These are phyloP conservation scores for Globisporangium canariense DNA, from an alignment of 352 stramenopile genomes.

Conservation along the genomic window DNA sequence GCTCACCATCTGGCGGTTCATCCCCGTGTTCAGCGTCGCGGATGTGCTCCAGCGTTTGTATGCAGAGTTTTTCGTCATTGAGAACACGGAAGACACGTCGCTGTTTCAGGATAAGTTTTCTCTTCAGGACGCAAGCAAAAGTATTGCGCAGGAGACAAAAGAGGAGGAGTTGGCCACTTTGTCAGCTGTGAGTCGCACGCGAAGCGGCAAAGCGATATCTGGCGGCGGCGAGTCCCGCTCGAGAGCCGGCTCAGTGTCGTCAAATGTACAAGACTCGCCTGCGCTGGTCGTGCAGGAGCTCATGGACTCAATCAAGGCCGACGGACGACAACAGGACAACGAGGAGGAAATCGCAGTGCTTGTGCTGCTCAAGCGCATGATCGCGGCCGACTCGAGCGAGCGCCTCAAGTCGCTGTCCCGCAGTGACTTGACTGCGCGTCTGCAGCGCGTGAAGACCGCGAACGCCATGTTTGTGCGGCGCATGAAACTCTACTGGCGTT, in stretches of 20 bases:
- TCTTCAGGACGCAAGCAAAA: constrained; percentile 12
- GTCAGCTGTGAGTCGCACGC: constrained; percentile 16
- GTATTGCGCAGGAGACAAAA: constrained; percentile 5
- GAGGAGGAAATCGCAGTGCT: constrained; percentile 66
- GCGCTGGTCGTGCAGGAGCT: constrained; percentile 24
- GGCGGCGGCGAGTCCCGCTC: not conserved
- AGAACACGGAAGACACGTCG: constrained; percentile 50
- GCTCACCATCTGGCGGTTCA: constrained; percentile 68
- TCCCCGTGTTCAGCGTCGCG: constrained; percentile 77
- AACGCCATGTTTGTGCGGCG: constrained; percentile 74
- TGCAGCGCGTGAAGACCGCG: constrained; percentile 39
- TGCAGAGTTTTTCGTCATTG: constrained; percentile 69
- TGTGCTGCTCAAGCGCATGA: constrained; percentile 53
- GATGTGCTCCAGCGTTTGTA: constrained; percentile 79
- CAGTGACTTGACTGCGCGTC: constrained; percentile 30
- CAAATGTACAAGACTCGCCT: not conserved
- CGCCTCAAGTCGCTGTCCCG: constrained; percentile 53
- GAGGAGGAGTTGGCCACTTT: not conserved
- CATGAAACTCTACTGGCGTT: constrained; percentile 86
- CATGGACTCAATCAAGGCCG: constrained; percentile 28
- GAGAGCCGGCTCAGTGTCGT: not conserved
- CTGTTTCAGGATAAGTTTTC: constrained; percentile 75
- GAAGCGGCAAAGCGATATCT: constrained; percentile 20
- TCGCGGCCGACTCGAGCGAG: constrained; percentile 44
- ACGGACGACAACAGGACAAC: constrained; percentile 24